Base-by-base conservation (phyloP, 1,139 yeast species). In the Pichia sp. region DNA sequence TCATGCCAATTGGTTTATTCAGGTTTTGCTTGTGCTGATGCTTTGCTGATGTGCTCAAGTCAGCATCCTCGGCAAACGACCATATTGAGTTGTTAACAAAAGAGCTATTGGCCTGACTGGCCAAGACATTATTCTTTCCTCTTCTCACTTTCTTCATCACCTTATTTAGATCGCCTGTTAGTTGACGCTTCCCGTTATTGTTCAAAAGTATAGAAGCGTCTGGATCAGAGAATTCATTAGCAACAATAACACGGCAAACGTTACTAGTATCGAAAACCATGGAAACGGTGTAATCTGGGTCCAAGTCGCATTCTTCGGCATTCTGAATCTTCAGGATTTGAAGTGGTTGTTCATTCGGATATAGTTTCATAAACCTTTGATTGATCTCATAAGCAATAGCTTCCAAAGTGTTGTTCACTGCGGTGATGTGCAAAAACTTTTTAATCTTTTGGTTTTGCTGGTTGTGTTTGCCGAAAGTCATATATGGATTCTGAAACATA, bases 201-300 rank as follows among this genome's bases (percentile, higher is more conserved):
- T n/a, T n/a, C n/a, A n/a, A n/a, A 15, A 18, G 16, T 17, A 24
- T n/a, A 7, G 22, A 12, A 4, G 13, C 27, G 15, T 36, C 23
- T 11, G 26, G 17, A 10, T 35, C 37, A 9, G 16, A 21, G 21
- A 55, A 50, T 6, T 66, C 71, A 40, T 66, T 64, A 21, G 60
- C 59, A n/a, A 77, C 63, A 4, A 77, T 51, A 1, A 79, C 77
- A 33, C 79, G 60, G 13, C 82, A 64, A 3, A 71, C 57, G 44
- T 74, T 78, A 29, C 73, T 75, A 20, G 66, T 62, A 22, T 61
- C 66, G 50, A 83, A 79, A 7, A 81, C 77, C 47, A 80, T 85
- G 8, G 68, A 68, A 0, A 77, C 78, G 5, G 57, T 44, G 47
- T 76, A 83, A 40, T 82, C 94, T 0, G 87, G 86, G 55, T 83